Evolutionary conservation across 768 basidiomycete species (phyloP).

Genomic region (Lactifluus rugatus): DNA sequence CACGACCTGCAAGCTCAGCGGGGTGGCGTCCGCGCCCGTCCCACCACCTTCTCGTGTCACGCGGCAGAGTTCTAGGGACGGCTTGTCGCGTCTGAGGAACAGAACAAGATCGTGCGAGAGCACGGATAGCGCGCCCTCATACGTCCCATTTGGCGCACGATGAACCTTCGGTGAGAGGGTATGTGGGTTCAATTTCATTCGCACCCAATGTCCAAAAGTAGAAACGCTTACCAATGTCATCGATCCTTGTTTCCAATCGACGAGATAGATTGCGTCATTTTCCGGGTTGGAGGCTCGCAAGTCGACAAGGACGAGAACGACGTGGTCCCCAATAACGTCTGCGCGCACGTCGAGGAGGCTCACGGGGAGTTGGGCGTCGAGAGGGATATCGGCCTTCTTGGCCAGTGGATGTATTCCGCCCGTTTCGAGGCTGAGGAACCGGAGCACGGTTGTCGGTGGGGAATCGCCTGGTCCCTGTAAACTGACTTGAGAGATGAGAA

Average conservation of each 20-base stretch:
- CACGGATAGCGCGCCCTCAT: slow-evolving; percentile 10
- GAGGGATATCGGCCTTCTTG: background rate
- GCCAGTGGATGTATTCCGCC: slow-evolving; percentile 1
- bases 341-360: slow-evolving; percentile 1
- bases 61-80: slow-evolving; percentile 9
- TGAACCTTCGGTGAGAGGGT: background rate
- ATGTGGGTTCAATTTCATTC: background rate
- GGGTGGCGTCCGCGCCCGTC: background rate
- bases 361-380: slow-evolving; percentile 4
- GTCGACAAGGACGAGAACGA: slow-evolving; percentile 8
- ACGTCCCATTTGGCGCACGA: slow-evolving; percentile 9
- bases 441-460: background rate
- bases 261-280: background rate
- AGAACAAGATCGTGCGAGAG: slow-evolving; percentile 4
- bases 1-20: background rate
- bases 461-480: background rate
- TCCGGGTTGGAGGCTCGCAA: background rate
- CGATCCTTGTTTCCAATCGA: background rate
- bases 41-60: background rate
- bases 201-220: background rate
- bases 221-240: background rate
- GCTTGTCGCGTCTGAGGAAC: slow-evolving; percentile 2
- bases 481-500: background rate
- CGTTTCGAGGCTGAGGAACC: slow-evolving; percentile 12
- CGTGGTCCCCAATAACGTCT: background rate